Percentiles rank a stretch among this genome's conserved stretches.
Conservation (phyloP, 805 yeast genomes). For the Candida pseudofarinosa region DNA sequence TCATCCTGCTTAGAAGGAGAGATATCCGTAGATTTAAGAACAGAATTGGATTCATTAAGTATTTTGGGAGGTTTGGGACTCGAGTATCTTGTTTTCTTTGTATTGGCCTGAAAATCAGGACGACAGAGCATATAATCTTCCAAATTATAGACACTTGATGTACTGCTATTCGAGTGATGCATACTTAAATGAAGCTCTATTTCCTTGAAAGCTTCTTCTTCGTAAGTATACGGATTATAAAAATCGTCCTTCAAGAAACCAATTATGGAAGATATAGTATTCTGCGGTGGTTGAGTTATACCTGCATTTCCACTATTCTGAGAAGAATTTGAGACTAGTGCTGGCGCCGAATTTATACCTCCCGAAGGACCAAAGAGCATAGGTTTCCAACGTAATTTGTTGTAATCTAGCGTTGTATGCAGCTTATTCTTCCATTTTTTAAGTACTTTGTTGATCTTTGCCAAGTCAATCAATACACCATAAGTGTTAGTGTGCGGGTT, state of each 20-base stretch:
- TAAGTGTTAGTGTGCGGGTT: constrained; percentile 44
- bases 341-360: constrained; percentile 66
- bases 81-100: constrained; percentile 1
- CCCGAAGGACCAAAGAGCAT: constrained; percentile 82
- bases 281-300: constrained; percentile 7
- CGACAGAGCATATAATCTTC: constrained; percentile 28
- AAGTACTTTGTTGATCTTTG: constrained; percentile 39
- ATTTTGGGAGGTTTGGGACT: neutral
- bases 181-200: constrained; percentile 26
- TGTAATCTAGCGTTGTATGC: constrained; percentile 49
- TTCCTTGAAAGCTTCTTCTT: constrained; percentile 50
- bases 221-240: constrained; percentile 57
- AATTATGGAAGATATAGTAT: constrained; percentile 47
- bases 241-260: constrained; percentile 67
- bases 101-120: constrained; percentile 27
- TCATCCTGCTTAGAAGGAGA: constrained; percentile 1
- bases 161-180: constrained; percentile 1
- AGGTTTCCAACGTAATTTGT: constrained; percentile 71
- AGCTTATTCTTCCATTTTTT: constrained; percentile 51
- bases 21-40: constrained; percentile 10
- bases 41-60: constrained; percentile 1
- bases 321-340: constrained; percentile 10
- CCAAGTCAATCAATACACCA: constrained; percentile 50
- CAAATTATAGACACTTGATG: constrained; percentile 4
- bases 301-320: constrained; percentile 6